phyloP scores from a whole-genome alignment of 192 early-diverging fungal genomes.

The Backusella tarrabulga region DNA sequence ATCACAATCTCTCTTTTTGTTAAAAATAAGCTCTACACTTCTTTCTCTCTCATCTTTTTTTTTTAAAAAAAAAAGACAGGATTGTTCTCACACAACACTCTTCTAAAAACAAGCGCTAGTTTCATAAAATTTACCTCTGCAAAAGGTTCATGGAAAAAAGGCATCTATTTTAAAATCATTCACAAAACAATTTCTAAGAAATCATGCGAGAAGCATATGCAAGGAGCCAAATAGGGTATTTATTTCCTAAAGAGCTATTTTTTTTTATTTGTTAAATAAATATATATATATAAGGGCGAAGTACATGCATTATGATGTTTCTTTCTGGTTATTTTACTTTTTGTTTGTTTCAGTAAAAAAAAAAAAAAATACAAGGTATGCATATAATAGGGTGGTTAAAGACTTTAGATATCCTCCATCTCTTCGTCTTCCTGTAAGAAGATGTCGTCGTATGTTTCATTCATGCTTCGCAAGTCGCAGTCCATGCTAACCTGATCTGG shows the following conservation, averaged over 20 bases:
- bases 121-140: neutral
- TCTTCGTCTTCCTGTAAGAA: neutral
- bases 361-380: neutral
- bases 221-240: neutral
- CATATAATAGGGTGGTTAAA: neutral
- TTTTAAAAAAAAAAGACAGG: too few relatives aligned
- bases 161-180: neutral
- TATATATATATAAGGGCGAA: neutral
- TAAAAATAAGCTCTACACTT: too few relatives aligned
- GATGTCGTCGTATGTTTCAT: neutral
- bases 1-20: too few relatives aligned
- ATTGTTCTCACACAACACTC: too few relatives aligned
- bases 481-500: neutral
- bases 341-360: neutral
- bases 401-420: neutral
- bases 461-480: neutral
- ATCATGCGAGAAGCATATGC: neutral
- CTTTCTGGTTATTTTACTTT: neutral
- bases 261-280: neutral
- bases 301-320: neutral
- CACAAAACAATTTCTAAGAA: neutral
- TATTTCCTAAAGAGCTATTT: constrained; percentile 1
- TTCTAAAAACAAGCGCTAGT: too few relatives aligned
- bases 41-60: too few relatives aligned
- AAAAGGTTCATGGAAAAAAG: neutral